Conservation (phyloP, 129 eudicot species). For the Artemisia argyi region DNA sequence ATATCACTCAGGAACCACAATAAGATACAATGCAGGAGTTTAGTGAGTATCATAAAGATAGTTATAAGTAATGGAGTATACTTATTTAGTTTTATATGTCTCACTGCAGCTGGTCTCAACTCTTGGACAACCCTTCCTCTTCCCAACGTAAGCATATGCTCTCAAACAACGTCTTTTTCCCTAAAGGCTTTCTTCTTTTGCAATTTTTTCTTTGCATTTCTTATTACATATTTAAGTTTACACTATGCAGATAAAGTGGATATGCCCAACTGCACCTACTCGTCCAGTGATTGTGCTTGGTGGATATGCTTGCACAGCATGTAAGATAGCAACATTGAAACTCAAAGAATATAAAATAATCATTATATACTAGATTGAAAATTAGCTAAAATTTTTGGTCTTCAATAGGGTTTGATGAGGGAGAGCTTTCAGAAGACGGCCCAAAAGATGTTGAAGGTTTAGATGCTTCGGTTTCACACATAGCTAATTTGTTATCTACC, state of each 20-base stretch:
- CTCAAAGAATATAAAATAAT: background rate
- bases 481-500: conserved; percentile 41
- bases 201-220: background rate
- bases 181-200: background rate
- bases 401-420: conserved; percentile 81
- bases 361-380: conserved; percentile 5
- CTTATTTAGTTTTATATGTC: conserved; percentile 21
- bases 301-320: conserved; percentile 93
- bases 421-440: conserved; percentile 84
- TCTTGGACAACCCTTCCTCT: conserved; percentile 87
- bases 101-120: conserved; percentile 84
- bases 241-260: conserved; percentile 78
- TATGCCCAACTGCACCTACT: conserved; percentile 99
- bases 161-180: background rate
- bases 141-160: conserved; percentile 62
- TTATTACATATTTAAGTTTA: background rate
- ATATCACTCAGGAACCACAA: conserved; percentile 71
- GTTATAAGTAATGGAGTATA: too few relatives aligned
- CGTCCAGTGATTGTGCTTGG: conserved; percentile 95
- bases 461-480: conserved; percentile 43
- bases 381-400: background rate
- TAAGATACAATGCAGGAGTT: conserved; percentile 84
- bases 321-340: conserved; percentile 42
- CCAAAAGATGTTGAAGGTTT: conserved; percentile 53
- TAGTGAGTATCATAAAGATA: conserved; percentile 49